A percentile compares a stretch with the other conserved stretches of the same genome.
phyloP scores from a whole-genome alignment of 2,329 filamentous ascomycete genomes.

The Fusarium goolgardi region DNA sequence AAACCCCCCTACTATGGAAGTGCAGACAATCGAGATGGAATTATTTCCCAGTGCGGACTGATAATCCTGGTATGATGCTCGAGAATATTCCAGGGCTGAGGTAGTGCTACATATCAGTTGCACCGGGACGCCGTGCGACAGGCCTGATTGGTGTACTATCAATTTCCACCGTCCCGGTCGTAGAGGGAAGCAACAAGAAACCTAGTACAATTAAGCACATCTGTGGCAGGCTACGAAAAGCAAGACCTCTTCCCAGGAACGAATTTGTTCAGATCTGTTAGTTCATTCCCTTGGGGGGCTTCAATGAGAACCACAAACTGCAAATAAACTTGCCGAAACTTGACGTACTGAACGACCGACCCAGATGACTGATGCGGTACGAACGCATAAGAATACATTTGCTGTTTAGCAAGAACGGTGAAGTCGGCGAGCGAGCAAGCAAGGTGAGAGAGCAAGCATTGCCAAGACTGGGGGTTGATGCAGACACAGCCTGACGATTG shows the following conservation, averaged over 20 bases:
- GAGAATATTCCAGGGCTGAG: conserved; percentile 21
- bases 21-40: conserved; percentile 8
- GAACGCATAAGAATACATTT: not conserved
- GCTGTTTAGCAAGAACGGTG: conserved; percentile 9
- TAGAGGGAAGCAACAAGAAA: conserved; percentile 38
- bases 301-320: not conserved
- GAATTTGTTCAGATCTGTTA: not conserved
- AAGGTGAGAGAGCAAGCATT: conserved; percentile 37
- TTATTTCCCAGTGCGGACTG: conserved; percentile 16
- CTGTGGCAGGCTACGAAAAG: conserved; percentile 7
- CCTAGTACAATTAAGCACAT: conserved; percentile 24
- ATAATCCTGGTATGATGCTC: conserved; percentile 4
- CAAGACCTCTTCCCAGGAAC: not conserved
- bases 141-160: conserved; percentile 27
- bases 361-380: not conserved
- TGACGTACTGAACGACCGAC: not conserved
- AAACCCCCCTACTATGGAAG: conserved; percentile 35
- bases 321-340: not conserved
- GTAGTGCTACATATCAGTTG: conserved; percentile 30
- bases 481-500: conserved; percentile 44
- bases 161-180: conserved; percentile 41
- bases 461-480: conserved; percentile 33
- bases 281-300: not conserved
- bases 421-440: conserved; percentile 9
- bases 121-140: conserved; percentile 28